Base-by-base conservation (phyloP, 352 stramenopile genomes). In the Phytophthora melonis region DNA sequence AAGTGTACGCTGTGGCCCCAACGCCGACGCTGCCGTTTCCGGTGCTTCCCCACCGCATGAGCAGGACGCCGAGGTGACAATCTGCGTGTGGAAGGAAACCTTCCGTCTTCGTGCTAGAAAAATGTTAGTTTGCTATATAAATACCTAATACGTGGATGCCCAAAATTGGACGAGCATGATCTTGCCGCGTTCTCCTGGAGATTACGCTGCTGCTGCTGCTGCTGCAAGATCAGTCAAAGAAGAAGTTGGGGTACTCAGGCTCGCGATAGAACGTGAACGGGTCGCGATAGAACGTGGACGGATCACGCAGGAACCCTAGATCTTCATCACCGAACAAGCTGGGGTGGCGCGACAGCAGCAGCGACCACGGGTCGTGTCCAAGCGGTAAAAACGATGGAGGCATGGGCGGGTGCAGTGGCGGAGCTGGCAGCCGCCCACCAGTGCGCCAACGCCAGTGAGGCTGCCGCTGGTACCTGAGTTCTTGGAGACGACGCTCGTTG, bases 21-120 rank as follows among this genome's bases (percentile, higher is more conserved):
- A 70, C 47, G 23, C 68, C 61, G n/a, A 71, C 59, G 47, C 57
- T 70, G 25, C 32, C 36, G 27, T 68, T 69, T 19, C 62, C 67
- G 21, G 34, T 61, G 23, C 63, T 70, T 61, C 61, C 62, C 72
- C 72, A 79, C 61, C 68, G 68, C 72, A 79, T 79, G 30, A 47
- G 32, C 45, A 52, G 19, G 50, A 50, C 10, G 47, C 14, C 36
- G 50, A 50, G 18, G 5, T n/a, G 43, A 50, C 19, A 49, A 19
- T 14, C 23, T 68, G 41, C 39, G 4, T 11, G 16, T 50, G 25
- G 3, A 69, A 63, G 25, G 3, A 69, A 63, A 70, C 63, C 50
- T 63, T 68, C 27, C 25, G 43, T 45, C 9, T 69, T 36, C 19
- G 32, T 63, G 47, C 61, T 73, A 8, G 34, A 56, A 30, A 30